Evolutionary conservation across 257 asterid genomes (phyloP).

Genomic region (Nyctanthes arbortristis): DNA sequence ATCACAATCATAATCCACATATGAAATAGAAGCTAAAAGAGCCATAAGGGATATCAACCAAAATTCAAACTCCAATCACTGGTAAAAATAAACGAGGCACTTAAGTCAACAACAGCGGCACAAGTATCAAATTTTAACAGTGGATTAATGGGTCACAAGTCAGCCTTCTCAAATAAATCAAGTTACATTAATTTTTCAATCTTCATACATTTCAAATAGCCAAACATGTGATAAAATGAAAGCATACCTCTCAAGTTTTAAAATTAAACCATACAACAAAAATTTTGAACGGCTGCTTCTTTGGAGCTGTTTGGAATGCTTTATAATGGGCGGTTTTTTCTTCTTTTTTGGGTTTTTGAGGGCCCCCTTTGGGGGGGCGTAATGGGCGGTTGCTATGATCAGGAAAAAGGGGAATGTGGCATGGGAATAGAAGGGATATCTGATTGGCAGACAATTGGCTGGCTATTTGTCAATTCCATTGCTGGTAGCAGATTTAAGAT

Average conservation of each 20-base stretch:
- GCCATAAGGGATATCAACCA: background rate
- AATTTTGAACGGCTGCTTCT: too few relatives aligned
- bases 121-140: background rate
- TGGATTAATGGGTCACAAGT: background rate
- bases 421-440: too few relatives aligned
- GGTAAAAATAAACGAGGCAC: too few relatives aligned
- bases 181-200: background rate
- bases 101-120: background rate
- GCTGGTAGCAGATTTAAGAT: too few relatives aligned
- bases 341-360: too few relatives aligned
- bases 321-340: too few relatives aligned
- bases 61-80: background rate
- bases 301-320: too few relatives aligned
- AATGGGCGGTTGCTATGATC: too few relatives aligned
- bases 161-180: background rate
- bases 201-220: background rate
- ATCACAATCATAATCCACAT: slow-evolving; percentile 2
- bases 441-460: too few relatives aligned
- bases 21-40: slow-evolving; percentile 4
- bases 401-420: too few relatives aligned
- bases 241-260: background rate
- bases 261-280: background rate
- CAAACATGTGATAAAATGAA: background rate
- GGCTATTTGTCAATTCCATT: too few relatives aligned
- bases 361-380: too few relatives aligned